Evolutionary conservation across 1,139 yeast genomes (phyloP).

Genomic region (Suhomyces yuchorum): DNA sequence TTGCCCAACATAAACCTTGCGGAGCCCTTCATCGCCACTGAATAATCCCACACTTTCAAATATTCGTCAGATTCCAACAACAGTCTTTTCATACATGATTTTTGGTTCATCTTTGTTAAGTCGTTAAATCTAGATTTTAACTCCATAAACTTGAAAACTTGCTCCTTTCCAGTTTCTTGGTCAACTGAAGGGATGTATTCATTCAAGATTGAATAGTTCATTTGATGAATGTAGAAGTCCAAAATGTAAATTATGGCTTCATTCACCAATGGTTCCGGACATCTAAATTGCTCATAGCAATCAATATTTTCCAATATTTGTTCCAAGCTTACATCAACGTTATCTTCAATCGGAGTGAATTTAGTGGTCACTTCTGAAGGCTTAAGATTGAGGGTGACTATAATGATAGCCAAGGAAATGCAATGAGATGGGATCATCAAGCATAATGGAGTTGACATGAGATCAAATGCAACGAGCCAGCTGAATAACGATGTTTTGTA

Average conservation of each 20-base stretch:
- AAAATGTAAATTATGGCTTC: constrained; percentile 64
- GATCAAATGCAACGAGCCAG: constrained; percentile 78
- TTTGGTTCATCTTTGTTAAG: constrained; percentile 38
- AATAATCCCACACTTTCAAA: constrained; percentile 50
- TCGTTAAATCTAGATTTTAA: constrained; percentile 49
- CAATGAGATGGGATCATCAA: constrained; percentile 79
- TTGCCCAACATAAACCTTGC: constrained; percentile 59
- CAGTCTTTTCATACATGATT: constrained; percentile 41
- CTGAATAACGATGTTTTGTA: constrained; percentile 55
- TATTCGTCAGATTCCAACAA: constrained; percentile 49
- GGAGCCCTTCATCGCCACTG: constrained; percentile 48
- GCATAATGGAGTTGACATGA: constrained; percentile 69
- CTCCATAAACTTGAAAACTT: constrained; percentile 50
- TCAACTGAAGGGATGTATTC: constrained; percentile 32
- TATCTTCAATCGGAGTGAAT: constrained; percentile 39
- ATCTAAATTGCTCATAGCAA: constrained; percentile 43
- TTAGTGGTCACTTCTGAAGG: constrained; percentile 36
- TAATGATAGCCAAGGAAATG: constrained; percentile 68
- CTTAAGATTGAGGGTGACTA: constrained; percentile 44
- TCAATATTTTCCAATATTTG: constrained; percentile 37
- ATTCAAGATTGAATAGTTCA: constrained; percentile 31
- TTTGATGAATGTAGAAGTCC: constrained; percentile 60
- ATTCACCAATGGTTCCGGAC: constrained; percentile 55
- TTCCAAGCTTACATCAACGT: constrained; percentile 24
- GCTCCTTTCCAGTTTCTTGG: constrained; percentile 44